Conservation (phyloP, 2,329 filamentous ascomycete genomes). For the Mariannaea elegans region DNA sequence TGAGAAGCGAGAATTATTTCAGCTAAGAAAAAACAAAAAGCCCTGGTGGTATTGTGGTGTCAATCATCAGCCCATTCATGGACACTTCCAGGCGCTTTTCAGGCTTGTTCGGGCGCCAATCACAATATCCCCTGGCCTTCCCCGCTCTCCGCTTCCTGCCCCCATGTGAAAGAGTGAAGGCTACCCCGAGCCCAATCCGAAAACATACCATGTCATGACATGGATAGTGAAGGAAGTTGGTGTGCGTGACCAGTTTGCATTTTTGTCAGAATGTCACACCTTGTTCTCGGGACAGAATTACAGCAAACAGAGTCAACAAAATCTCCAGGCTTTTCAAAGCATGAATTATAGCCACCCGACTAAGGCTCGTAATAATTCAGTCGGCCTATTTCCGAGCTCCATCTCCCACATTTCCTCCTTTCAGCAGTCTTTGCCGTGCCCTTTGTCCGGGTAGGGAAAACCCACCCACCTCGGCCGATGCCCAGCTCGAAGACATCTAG, state of each 20-base stretch:
- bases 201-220: slow-evolving; percentile 15
- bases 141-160: slow-evolving; percentile 20
- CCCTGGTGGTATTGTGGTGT: neutral
- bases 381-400: neutral
- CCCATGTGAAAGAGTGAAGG: slow-evolving; percentile 16
- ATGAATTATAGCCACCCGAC: neutral
- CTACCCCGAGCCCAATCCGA: slow-evolving; percentile 9
- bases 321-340: no score
- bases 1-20: neutral
- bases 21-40: neutral
- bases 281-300: neutral
- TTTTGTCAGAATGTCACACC: neutral
- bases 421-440: slow-evolving; percentile 11
- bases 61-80: slow-evolving; percentile 6
- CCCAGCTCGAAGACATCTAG: slow-evolving; percentile 4
- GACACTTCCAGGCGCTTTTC: neutral
- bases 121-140: slow-evolving; percentile 15
- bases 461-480: slow-evolving; percentile 21
- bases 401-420: neutral
- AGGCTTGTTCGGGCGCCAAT: slow-evolving; percentile 14
- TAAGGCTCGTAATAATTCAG: neutral
- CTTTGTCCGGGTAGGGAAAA: slow-evolving; percentile 18
- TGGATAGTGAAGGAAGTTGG: slow-evolving; percentile 1
- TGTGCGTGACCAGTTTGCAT: slow-evolving; percentile 13
- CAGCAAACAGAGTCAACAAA: neutral